These are phyloP conservation scores for Trypanosoma boissoni DNA, from an alignment of 208 protist species.

Conservation along the genomic window DNA sequence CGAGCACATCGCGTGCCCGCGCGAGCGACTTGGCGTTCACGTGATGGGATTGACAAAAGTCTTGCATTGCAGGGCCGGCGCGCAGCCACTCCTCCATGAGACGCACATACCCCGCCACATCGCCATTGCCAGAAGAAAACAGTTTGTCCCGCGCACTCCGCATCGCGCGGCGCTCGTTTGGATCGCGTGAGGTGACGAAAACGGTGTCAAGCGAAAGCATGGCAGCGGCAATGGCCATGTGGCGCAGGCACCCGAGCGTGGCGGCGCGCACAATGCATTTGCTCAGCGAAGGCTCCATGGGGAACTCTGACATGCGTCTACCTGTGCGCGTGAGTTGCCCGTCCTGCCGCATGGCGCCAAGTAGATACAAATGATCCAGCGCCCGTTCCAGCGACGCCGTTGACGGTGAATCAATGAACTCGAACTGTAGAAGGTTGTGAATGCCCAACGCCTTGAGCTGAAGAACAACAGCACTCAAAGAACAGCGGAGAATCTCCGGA, in stretches of 20 bases:
- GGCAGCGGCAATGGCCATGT: slow-evolving; percentile 88
- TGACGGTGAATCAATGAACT: slow-evolving; percentile 98
- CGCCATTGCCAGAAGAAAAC: slow-evolving; percentile 80
- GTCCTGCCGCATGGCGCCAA: slow-evolving; percentile 98
- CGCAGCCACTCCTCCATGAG: slow-evolving; percentile 87
- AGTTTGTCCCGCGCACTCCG: slow-evolving; percentile 71
- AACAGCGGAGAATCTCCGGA: slow-evolving; percentile 97
- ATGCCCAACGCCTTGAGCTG: slow-evolving; percentile 97
- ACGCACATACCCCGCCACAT: slow-evolving; percentile 78
- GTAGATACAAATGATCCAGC: slow-evolving; percentile 96
- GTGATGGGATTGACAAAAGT: slow-evolving; percentile 83
- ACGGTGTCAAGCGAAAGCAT: slow-evolving; percentile 94
- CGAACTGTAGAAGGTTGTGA: slow-evolving; percentile 96
- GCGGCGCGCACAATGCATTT: slow-evolving; percentile 89
- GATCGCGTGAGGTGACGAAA: slow-evolving; percentile 95
- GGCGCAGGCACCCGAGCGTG: slow-evolving; percentile 69
- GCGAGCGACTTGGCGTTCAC: slow-evolving; percentile 68
- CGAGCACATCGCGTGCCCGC: slow-evolving; percentile 78
- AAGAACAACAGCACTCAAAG: slow-evolving; percentile 95
- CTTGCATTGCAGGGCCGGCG: slow-evolving; percentile 41
- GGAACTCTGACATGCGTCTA: slow-evolving; percentile 98
- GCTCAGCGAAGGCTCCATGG: slow-evolving; percentile 97
- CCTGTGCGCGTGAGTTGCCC: slow-evolving; percentile 96
- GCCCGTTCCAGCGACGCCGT: slow-evolving; percentile 96
- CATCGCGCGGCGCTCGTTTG: slow-evolving; percentile 56